These are phyloP conservation scores for Coemansia sp. DNA, from an alignment of 192 early-diverging fungal genomes.

Conservation along the genomic window DNA sequence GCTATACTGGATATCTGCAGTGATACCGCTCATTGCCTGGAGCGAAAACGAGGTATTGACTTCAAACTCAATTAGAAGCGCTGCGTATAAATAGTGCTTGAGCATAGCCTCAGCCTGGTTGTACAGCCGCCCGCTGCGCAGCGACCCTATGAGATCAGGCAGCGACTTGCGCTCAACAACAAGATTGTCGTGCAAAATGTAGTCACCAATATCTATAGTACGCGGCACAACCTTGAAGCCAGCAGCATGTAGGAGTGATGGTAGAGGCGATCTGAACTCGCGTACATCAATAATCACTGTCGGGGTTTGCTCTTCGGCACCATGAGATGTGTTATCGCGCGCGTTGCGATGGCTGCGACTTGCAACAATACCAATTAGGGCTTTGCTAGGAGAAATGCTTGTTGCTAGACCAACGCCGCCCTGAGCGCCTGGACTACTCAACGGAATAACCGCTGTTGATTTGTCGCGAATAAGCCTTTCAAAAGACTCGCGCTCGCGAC, in stretches of 20 bases:
- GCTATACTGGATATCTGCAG: conserved; percentile 55
- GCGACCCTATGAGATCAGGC: conserved; percentile 79
- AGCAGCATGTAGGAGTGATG: conserved; percentile 75
- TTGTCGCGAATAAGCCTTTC: conserved; percentile 89
- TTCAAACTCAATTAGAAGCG: conserved; percentile 93
- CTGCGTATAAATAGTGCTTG: conserved; percentile 71
- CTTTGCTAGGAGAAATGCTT: conserved; percentile 22
- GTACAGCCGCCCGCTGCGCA: conserved; percentile 83
- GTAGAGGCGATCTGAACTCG: conserved; percentile 91
- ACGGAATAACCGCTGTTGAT: conserved; percentile 58
- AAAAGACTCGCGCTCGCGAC: conserved; percentile 91
- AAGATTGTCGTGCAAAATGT: conserved; percentile 79
- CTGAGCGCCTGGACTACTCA: conserved; percentile 3
- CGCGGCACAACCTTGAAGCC: conserved; percentile 74
- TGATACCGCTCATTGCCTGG: conserved; percentile 52
- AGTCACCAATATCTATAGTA: conserved; percentile 92
- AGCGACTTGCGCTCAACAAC: conserved; percentile 93
- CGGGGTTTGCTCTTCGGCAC: conserved; percentile 6
- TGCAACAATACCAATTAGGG: conserved; percentile 13
- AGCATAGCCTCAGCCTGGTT: conserved; percentile 89
- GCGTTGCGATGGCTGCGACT: conserved; percentile 26
- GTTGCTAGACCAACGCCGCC: not conserved
- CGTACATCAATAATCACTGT: conserved; percentile 83
- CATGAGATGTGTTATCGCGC: conserved; percentile 2
- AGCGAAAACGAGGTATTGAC: conserved; percentile 76